A percentile compares a stretch with the other conserved stretches of the same genome.
phyloP scores from a whole-genome alignment of 2,329 filamentous ascomycete genomes.

The Aureobasidium uvarum region DNA sequence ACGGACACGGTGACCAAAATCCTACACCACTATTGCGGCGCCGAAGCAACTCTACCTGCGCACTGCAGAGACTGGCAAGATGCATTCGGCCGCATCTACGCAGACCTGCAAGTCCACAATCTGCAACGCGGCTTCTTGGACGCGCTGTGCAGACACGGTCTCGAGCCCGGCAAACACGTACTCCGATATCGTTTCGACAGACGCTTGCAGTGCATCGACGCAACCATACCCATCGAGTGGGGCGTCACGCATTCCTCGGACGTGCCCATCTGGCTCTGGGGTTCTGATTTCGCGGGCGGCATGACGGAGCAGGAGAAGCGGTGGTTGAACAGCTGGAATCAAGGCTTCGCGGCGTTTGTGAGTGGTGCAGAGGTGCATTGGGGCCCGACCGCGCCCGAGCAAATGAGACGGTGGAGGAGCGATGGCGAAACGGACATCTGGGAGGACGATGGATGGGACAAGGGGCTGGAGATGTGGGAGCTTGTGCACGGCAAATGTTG shows the following conservation, averaged over 20 bases:
- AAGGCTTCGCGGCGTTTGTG: slow-evolving; percentile 43
- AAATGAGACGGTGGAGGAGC: slow-evolving; percentile 46
- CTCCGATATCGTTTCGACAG: slow-evolving; percentile 56
- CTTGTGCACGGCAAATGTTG: not conserved
- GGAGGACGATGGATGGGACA: slow-evolving; percentile 48
- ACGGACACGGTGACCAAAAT: slow-evolving; percentile 45
- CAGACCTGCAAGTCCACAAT: slow-evolving; percentile 57
- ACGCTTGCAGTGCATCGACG: slow-evolving; percentile 49
- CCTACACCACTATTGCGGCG: slow-evolving; percentile 33
- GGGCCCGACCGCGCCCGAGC: slow-evolving; percentile 38
- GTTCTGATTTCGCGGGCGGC: slow-evolving; percentile 43
- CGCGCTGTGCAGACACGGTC: slow-evolving; percentile 44
- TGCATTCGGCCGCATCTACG: slow-evolving; percentile 56
- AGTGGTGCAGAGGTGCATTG: slow-evolving; percentile 43
- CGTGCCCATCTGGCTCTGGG: slow-evolving; percentile 57
- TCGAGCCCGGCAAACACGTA: slow-evolving; percentile 46
- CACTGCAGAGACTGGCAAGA: slow-evolving; percentile 49
- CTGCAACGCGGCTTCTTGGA: slow-evolving; percentile 53
- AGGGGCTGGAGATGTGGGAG: slow-evolving; percentile 52
- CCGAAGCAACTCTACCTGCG: slow-evolving; percentile 38
- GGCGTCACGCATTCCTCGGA: slow-evolving; percentile 57
- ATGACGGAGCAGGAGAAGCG: slow-evolving; percentile 48
- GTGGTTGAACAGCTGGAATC: slow-evolving; percentile 43
- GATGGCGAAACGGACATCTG: slow-evolving; percentile 50
- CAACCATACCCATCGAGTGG: slow-evolving; percentile 46